Percentiles rank a stretch among this genome's conserved stretches.
Evolutionary conservation across 257 asterid species (phyloP).

Genomic region (Solanum gandarillasii): DNA sequence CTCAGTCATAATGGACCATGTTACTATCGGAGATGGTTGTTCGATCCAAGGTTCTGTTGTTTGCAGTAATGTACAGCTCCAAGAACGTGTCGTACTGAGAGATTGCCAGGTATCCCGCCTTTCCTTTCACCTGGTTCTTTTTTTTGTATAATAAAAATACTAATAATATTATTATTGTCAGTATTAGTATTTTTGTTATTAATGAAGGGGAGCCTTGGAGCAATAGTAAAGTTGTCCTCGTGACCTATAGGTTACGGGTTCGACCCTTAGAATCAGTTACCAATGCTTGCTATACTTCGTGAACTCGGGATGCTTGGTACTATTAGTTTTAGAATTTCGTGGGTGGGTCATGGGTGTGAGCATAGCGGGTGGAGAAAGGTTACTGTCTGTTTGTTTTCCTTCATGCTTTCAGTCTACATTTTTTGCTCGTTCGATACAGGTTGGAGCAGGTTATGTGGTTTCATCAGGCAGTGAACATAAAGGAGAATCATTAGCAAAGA

Average conservation of each 20-base stretch:
- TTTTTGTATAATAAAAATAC: background rate
- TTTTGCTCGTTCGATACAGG: conserved; percentile 26
- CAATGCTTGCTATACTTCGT: background rate
- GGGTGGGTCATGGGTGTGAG: background rate
- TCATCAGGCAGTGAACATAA: conserved; percentile 72
- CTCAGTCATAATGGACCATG: conserved; percentile 92
- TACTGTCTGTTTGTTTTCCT: background rate
- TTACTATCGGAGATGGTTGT: conserved; percentile 84
- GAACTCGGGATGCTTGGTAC: background rate
- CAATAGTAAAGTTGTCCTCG: background rate
- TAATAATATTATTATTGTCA: background rate
- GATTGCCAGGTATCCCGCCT: conserved; percentile 72
- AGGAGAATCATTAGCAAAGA: conserved; percentile 89
- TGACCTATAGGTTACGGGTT: background rate
- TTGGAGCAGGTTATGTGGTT: conserved; percentile 89
- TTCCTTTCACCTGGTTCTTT: background rate
- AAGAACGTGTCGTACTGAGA: conserved; percentile 78
- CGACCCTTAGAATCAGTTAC: background rate
- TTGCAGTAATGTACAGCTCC: conserved; percentile 90
- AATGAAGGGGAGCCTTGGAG: background rate
- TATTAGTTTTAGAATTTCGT: background rate
- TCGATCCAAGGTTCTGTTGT: conserved; percentile 86
- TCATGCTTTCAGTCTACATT: background rate
- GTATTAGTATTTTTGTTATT: background rate
- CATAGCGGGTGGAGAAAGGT: background rate